Evolutionary conservation across 371 early-diverging fungal genomes (phyloP).

Genomic region (Apophysomyces ossiformis): DNA sequence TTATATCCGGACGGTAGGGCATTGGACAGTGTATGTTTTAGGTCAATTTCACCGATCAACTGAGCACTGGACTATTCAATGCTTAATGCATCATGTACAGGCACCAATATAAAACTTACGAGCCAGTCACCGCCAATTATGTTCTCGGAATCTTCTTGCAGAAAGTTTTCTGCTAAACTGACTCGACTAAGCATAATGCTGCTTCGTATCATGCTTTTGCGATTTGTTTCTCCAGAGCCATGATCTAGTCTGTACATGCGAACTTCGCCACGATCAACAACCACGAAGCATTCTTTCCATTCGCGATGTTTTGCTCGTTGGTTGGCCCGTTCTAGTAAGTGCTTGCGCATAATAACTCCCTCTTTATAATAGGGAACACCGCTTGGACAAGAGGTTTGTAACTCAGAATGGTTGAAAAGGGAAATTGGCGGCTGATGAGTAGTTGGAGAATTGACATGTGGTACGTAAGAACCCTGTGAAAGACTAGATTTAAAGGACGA

Average conservation of each 20-base stretch:
- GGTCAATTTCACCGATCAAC: constrained; percentile 61
- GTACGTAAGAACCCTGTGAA: constrained; percentile 22
- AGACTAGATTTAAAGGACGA: constrained; percentile 28
- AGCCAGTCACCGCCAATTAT: constrained; percentile 34
- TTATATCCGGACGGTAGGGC: constrained; percentile 87
- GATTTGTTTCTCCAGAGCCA: constrained; percentile 19
- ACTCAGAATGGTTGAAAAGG: constrained; percentile 28
- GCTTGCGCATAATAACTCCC: constrained; percentile 85
- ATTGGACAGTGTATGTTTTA: constrained; percentile 85
- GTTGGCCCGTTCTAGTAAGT: constrained; percentile 73
- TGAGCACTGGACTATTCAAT: constrained; percentile 37
- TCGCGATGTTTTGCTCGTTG: constrained; percentile 80
- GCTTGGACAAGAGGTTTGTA: constrained; percentile 33
- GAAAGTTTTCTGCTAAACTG: constrained; percentile 17
- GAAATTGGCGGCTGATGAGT: constrained; percentile 38
- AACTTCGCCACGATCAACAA: constrained; percentile 78
- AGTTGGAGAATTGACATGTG: constrained; percentile 21
- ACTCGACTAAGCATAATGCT: constrained; percentile 25
- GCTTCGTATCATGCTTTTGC: constrained; percentile 24
- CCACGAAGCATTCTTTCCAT: constrained; percentile 86
- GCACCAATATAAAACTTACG: constrained; percentile 17
- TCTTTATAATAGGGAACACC: constrained; percentile 63
- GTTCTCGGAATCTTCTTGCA: not conserved
- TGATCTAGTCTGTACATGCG: constrained; percentile 78
- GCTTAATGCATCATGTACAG: not conserved